Evolutionary conservation across 2,329 filamentous ascomycete species (phyloP).

Genomic region (Lachnellula arida): DNA sequence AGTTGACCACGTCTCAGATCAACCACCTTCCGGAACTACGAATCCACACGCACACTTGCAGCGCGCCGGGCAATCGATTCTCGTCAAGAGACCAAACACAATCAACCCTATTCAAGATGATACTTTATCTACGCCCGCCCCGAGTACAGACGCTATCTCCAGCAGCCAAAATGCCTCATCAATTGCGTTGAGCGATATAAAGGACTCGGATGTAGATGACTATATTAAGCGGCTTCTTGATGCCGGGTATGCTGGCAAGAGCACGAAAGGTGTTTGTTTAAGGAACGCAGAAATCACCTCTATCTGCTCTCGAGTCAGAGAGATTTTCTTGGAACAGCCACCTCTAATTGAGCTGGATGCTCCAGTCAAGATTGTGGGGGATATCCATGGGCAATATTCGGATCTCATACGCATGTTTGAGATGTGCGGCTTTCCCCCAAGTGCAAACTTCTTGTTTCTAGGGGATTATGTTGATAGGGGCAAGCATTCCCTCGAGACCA

Average conservation of each 20-base stretch:
- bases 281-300: slow-evolving; percentile 97
- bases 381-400: slow-evolving; percentile 95
- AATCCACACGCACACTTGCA: slow-evolving; percentile 54
- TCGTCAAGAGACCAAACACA: slow-evolving; percentile 68
- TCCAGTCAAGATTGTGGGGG: slow-evolving; percentile 95
- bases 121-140: slow-evolving; percentile 33
- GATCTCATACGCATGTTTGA: slow-evolving; percentile 96
- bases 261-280: slow-evolving; percentile 93
- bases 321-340: slow-evolving; percentile 86
- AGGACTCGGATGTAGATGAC: slow-evolving; percentile 90
- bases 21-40: slow-evolving; percentile 66
- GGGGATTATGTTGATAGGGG: slow-evolving; percentile 96
- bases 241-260: slow-evolving; percentile 91
- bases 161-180: slow-evolving; percentile 39
- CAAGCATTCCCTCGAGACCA: slow-evolving; percentile 94
- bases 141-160: slow-evolving; percentile 42
- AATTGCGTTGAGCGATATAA: slow-evolving; percentile 85
- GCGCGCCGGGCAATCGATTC: slow-evolving; percentile 80
- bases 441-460: slow-evolving; percentile 87
- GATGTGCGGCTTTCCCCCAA: slow-evolving; percentile 95
- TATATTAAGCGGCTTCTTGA: slow-evolving; percentile 94
- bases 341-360: slow-evolving; percentile 87
- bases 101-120: slow-evolving; percentile 58
- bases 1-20: slow-evolving; percentile 90
- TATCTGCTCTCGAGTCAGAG: slow-evolving; percentile 83